Evolutionary conservation across 768 basidiomycete genomes (phyloP).

Genomic region (Leccinum rimulosum): DNA sequence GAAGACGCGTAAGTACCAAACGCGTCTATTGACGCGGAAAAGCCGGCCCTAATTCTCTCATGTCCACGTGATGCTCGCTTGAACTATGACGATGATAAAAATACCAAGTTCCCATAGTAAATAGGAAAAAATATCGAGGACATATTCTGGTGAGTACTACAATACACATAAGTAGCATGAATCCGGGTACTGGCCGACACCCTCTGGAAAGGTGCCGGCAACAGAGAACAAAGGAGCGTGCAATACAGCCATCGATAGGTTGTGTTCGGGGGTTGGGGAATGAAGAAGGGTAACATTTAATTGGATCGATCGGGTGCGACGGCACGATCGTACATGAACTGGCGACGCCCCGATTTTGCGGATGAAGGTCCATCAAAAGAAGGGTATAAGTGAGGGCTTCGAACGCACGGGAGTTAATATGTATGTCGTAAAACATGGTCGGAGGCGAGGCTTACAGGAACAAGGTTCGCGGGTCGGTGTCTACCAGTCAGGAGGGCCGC

Average conservation of each 20-base stretch:
- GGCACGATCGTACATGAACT: constrained; percentile 12
- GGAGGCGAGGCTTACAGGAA: constrained; percentile 12
- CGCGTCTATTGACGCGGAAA: constrained; percentile 23
- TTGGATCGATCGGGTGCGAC: constrained; percentile 7
- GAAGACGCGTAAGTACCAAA: constrained; percentile 9
- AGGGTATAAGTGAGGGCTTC: constrained; percentile 3
- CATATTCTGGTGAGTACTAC: constrained; percentile 10
- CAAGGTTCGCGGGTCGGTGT: neutral
- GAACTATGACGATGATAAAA: neutral
- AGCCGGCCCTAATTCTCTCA: constrained; percentile 33
- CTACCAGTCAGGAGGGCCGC: constrained; percentile 29
- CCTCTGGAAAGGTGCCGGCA: constrained; percentile 1
- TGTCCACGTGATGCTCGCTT: constrained; percentile 7
- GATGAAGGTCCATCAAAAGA: neutral
- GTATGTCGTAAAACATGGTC: neutral
- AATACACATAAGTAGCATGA: constrained; percentile 1
- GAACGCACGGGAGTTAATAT: constrained; percentile 6
- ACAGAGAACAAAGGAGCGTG: constrained; percentile 6
- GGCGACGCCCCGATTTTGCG: constrained; percentile 9
- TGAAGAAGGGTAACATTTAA: neutral
- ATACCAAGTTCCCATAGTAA: neutral
- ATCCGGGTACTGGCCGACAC: constrained; percentile 4
- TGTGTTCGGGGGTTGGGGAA: constrained; percentile 6
- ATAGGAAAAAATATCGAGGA: neutral
- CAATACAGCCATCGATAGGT: constrained; percentile 11